Base-by-base conservation (phyloP, 345 rosid species). In the Clausena lansium region DNA sequence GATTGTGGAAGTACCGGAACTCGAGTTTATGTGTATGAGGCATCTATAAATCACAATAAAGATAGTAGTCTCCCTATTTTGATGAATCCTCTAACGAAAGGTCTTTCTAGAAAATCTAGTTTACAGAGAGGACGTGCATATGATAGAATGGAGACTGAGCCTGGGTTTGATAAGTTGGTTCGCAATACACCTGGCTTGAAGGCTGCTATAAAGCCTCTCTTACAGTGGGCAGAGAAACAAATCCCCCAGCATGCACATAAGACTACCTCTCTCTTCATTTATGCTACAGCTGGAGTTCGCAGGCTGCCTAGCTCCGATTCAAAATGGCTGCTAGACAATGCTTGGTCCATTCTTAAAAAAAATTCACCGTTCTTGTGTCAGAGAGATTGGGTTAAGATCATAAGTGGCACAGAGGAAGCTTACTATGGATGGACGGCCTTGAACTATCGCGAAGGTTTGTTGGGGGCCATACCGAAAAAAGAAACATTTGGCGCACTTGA, bases 1-100 rank as follows among this genome's bases (percentile, higher is more conserved):
- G 99, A 96, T 76, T 94, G 99, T 84, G 99, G 99, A 80, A 96
- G 99, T 85, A 96, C 99, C 8, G 99, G 99, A 81, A 96, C 98
- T 81, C 91, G 98, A 74, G 97, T 88, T 65, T 89, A 86, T 81
- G 97, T 94, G 54, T 94, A 96, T 72, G 87, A 84, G 82, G 94
- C 97, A 32, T 86, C 95, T 14, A 64, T 91, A 82, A 84, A 85
- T 79, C 84, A 86, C 81, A 85, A 66, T 77, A 89, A 83, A 74
- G 91, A 86, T 71, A 89, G 89, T n/a, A 84, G 84, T 75, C 89
- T 96, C 32, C 97, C 99, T 30, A 84, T 96, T 72, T 85, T 83
- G 70, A 63, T 96, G 84, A 89, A 84, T 64, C 87, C 97, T 64
- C 83, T 91, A 30, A 86, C 91, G 20, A 97, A 90, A 79, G 97